phyloP scores from a whole-genome alignment of 1,284 basidiomycete genomes.

The Singerocomus rubriflavus region DNA sequence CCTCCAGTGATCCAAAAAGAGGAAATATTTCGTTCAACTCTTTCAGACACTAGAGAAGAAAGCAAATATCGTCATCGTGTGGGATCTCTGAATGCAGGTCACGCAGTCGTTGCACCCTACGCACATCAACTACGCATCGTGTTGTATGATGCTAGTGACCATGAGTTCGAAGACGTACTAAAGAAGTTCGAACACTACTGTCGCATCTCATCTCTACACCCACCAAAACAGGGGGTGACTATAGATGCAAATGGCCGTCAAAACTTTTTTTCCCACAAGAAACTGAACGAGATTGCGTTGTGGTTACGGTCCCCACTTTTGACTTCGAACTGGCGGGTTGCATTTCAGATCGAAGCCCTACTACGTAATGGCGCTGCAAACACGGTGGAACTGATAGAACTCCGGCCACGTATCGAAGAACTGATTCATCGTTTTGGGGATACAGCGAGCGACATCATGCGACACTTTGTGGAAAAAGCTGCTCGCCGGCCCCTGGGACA shows the following conservation, averaged over 20 bases:
- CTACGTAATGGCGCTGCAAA: constrained; percentile 57
- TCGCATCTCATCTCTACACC: constrained; percentile 45
- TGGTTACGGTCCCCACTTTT: constrained; percentile 42
- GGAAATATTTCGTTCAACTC: constrained; percentile 48
- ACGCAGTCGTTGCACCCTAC: constrained; percentile 56
- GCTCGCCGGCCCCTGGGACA: constrained; percentile 41
- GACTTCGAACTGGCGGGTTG: constrained; percentile 49
- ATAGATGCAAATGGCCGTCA: constrained; percentile 46
- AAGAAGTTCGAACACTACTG: constrained; percentile 51
- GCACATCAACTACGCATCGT: constrained; percentile 63
- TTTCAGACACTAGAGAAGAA: constrained; percentile 42
- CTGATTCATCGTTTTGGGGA: constrained; percentile 36
- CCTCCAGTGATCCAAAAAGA: constrained; percentile 61
- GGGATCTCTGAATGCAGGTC: constrained; percentile 50
- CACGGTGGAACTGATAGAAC: constrained; percentile 48
- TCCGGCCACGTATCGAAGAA: constrained; percentile 42
- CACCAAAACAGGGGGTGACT: constrained; percentile 31
- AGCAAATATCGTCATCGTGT: constrained; percentile 50
- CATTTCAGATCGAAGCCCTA: constrained; percentile 68
- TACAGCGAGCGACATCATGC: constrained; percentile 46
- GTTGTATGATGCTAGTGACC: constrained; percentile 40
- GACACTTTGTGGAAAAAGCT: constrained; percentile 48
- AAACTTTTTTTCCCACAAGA: constrained; percentile 48
- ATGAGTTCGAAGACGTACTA: constrained; percentile 38
- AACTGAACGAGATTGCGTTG: constrained; percentile 43